These are phyloP conservation scores for Tarenaya hassleriana DNA, from an alignment of 345 rosid species.

Conservation along the genomic window DNA sequence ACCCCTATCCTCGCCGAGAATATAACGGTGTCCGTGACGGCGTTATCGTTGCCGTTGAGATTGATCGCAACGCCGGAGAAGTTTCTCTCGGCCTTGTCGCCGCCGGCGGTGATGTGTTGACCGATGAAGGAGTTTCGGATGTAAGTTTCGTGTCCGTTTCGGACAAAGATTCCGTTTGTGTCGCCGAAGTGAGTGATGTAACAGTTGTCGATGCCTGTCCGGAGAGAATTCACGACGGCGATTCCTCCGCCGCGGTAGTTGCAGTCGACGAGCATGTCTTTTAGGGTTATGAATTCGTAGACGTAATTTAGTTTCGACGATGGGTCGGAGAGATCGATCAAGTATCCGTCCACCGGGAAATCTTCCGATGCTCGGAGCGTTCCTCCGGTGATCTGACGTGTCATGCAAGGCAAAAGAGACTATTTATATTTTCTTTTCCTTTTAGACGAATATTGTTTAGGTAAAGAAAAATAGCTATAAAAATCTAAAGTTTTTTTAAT, in stretches of 20 bases:
- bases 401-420: slow-evolving; percentile 4
- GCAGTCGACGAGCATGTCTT: slow-evolving; percentile 66
- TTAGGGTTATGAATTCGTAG: slow-evolving; percentile 67
- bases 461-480: neutral
- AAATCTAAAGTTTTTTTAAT: too few species aligned
- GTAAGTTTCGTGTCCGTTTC: slow-evolving; percentile 76
- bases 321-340: slow-evolving; percentile 53
- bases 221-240: slow-evolving; percentile 59
- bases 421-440: too few species aligned
- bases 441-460: neutral
- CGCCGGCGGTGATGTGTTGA: slow-evolving; percentile 92
- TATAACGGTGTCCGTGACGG: slow-evolving; percentile 74
- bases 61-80: slow-evolving; percentile 67
- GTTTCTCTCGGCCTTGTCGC: slow-evolving; percentile 60
- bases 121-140: slow-evolving; percentile 81
- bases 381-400: slow-evolving; percentile 74
- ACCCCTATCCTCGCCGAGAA: slow-evolving; percentile 74
- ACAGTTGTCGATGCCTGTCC: slow-evolving; percentile 79
- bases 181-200: slow-evolving; percentile 59
- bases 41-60: slow-evolving; percentile 76
- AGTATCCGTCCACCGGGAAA: slow-evolving; percentile 65
- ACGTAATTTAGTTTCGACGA: slow-evolving; percentile 37
- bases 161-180: slow-evolving; percentile 61
- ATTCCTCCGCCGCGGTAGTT: slow-evolving; percentile 86
- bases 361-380: slow-evolving; percentile 64